Percentiles rank a stretch among this genome's conserved stretches.
Evolutionary conservation across 1,139 yeast species (phyloP).

Genomic region (Blastobotrys persicus): DNA sequence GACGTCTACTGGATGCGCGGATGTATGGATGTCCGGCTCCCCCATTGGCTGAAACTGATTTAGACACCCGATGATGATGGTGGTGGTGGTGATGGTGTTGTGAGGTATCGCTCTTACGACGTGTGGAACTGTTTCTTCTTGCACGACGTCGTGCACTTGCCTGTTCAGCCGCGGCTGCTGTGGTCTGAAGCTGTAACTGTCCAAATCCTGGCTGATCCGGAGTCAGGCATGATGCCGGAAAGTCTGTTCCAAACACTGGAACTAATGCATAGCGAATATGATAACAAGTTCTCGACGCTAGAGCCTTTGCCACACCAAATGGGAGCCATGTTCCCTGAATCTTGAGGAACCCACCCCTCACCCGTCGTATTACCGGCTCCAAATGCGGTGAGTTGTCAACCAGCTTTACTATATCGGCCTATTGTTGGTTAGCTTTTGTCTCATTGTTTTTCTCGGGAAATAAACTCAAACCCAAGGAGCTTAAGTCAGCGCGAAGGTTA

Average conservation of each 20-base stretch:
- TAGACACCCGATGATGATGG: not conserved
- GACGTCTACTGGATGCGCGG: not conserved
- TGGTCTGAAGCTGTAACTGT: slow-evolving; percentile 30
- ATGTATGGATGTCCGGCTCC: not conserved
- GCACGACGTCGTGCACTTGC: slow-evolving; percentile 14
- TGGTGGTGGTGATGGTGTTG: slow-evolving; percentile 1
- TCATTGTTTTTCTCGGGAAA: too few relatives aligned
- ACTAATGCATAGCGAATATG: slow-evolving; percentile 71
- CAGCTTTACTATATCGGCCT: slow-evolving; percentile 71
- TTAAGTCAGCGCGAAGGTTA: too few relatives aligned
- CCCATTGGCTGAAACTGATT: not conserved
- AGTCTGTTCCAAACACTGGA: slow-evolving; percentile 75
- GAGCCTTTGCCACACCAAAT: slow-evolving; percentile 58
- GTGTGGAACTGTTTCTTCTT: not conserved
- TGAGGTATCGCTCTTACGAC: slow-evolving; percentile 5
- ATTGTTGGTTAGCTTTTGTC: not conserved
- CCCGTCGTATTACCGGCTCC: slow-evolving; percentile 67
- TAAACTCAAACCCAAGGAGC: too few relatives aligned
- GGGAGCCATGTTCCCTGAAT: slow-evolving; percentile 97
- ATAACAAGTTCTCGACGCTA: slow-evolving; percentile 76
- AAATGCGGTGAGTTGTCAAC: slow-evolving; percentile 70
- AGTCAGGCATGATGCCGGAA: slow-evolving; percentile 65
- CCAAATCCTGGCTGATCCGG: slow-evolving; percentile 73
- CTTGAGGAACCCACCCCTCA: slow-evolving; percentile 87
- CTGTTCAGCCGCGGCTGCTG: slow-evolving; percentile 16